These are phyloP conservation scores for Calocybe indica DNA, from an alignment of 768 basidiomycete genomes.

Conservation along the genomic window DNA sequence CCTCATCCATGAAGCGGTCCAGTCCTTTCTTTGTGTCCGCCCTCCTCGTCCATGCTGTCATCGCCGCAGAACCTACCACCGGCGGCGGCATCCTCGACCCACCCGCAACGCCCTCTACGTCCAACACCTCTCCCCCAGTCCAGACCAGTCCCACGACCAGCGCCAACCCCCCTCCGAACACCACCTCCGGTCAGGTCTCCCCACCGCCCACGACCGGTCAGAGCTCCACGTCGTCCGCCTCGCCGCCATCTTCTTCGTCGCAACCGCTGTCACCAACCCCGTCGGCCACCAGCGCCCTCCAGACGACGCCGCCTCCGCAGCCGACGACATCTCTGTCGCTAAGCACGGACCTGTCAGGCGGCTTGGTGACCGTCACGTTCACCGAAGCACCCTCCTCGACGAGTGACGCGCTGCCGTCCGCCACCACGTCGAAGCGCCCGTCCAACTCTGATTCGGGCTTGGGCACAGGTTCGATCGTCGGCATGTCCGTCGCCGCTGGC, in stretches of 20 bases:
- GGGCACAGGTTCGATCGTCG: slow-evolving; percentile 68
- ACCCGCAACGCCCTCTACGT: neutral
- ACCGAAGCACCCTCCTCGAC: slow-evolving; percentile 10
- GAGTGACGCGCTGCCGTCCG: slow-evolving; percentile 16
- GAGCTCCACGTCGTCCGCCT: neutral
- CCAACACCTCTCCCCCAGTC: too few relatives aligned
- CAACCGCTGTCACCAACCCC: slow-evolving; percentile 7
- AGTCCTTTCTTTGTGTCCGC: neutral
- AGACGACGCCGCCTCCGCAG: neutral
- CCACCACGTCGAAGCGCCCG: slow-evolving; percentile 20
- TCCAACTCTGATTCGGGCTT: slow-evolving; percentile 21
- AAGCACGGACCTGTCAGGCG: slow-evolving; percentile 13
- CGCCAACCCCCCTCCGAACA: slow-evolving; percentile 7
- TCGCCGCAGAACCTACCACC: neutral
- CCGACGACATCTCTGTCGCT: slow-evolving; percentile 5
- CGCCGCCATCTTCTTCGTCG: slow-evolving; percentile 7
- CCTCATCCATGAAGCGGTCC: slow-evolving; percentile 11
- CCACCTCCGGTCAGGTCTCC: slow-evolving; percentile 7
- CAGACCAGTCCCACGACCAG: too few relatives aligned
- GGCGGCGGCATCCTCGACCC: neutral
- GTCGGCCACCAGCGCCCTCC: neutral
- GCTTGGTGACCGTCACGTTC: slow-evolving; percentile 19
- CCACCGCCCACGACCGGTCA: slow-evolving; percentile 2
- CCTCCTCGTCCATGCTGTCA: neutral
- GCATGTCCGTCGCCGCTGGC: slow-evolving; percentile 77